Evolutionary conservation across 208 protist species (phyloP), one percentile per base, ranked within the genome.

Genomic region (Leishmania tarentolae): DNA sequence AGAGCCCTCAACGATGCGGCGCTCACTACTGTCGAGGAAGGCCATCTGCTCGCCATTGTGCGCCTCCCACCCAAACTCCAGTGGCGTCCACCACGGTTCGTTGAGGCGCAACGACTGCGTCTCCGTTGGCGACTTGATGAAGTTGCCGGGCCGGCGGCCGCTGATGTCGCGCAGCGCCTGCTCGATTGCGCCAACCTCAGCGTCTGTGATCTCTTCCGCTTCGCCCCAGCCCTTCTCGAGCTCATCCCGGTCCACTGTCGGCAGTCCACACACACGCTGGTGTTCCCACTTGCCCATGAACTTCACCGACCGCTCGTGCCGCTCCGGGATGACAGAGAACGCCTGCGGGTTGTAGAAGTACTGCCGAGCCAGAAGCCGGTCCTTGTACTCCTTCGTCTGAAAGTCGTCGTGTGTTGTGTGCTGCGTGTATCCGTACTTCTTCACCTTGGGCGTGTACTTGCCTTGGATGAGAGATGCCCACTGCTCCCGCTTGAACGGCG

Each of bases 121-220:
- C 81, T 98, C 92, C 19, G 87, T 87, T 19, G 89, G 88, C 0
- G 87, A 85, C 83, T 98, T 98, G 74, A 95, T 76, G 76, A 94
- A 98, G 88, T 98, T 98, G 44, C 95, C 95, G 6, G 93, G 93
- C 28, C 94, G 88, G 69, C 88, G 84, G 15, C 94, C 95, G 84
- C 92, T 94, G 78, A 98, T 98, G 78, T 98, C 95, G 42, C 94
- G 90, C 68, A 98, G 81, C 17, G 92, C 92, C 82, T 98, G 95
- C 85, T 98, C 95, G 74, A 97, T 92, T 7, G 88, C 91, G 42
- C 78, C 63, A 72, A 97, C 88, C 78, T 97, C 94, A 17, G 86
- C 87, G 76, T 95, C 87, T 19, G 73, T 82, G n/a, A 97, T 87
- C 15, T 85, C 81, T 46, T 92, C 90, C 53, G 87, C 90, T 52